These are phyloP conservation scores for Logfia minima DNA, from an alignment of 129 eudicot species.

Conservation along the genomic window DNA sequence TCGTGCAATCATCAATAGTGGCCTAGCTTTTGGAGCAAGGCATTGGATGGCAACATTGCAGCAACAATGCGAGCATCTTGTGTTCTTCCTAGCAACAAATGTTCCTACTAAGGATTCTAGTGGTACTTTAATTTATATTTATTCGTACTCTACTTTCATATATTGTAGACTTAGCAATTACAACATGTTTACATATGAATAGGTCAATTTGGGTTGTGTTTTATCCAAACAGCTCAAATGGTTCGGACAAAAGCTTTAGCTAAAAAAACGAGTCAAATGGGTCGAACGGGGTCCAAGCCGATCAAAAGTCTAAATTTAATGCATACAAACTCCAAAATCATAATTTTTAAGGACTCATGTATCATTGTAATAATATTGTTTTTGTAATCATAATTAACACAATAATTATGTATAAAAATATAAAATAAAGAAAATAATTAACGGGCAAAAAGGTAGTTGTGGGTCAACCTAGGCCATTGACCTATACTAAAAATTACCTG, in stretches of 20 bases:
- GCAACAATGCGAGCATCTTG: constrained; percentile 85
- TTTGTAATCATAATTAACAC: no score
- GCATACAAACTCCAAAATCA: no score
- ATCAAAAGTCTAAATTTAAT: no score
- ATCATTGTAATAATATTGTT: no score
- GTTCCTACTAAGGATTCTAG: constrained; percentile 85
- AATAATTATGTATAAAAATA: no score
- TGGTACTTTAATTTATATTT: constrained; percentile 44
- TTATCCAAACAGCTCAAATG: neutral
- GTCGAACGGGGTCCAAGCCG: neutral
- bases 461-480: neutral
- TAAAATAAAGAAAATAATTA: no score
- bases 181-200: neutral
- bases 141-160: neutral
- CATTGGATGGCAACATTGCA: constrained; percentile 96
- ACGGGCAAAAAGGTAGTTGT: no score
- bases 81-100: constrained; percentile 87
- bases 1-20: constrained; percentile 73
- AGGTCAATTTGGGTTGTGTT: neutral
- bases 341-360: no score
- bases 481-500: neutral
- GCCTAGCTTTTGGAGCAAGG: constrained; percentile 92
- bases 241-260: neutral
- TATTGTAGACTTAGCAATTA: neutral
- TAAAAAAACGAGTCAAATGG: neutral